These are phyloP conservation scores for Cryphonectria naterciae DNA, from an alignment of 2,329 filamentous ascomycete species.

Conservation along the genomic window DNA sequence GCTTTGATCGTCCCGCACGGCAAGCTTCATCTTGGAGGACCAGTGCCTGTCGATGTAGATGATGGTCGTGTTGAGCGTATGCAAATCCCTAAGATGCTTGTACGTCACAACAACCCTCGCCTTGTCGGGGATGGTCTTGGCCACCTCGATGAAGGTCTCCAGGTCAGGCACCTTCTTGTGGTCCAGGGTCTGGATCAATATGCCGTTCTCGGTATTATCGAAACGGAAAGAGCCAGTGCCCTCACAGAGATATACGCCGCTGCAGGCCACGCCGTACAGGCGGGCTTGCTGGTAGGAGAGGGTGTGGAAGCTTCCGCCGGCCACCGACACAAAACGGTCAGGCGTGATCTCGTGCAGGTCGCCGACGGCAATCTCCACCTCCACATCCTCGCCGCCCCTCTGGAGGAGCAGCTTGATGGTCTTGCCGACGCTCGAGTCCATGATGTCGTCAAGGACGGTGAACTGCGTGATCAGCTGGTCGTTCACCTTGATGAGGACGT, in stretches of 20 bases:
- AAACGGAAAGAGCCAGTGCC: conserved; percentile 89
- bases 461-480: conserved; percentile 92
- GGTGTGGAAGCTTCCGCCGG: conserved; percentile 92
- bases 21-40: conserved; percentile 92
- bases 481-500: conserved; percentile 92
- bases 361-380: conserved; percentile 82
- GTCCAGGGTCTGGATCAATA: conserved; percentile 91
- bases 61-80: conserved; percentile 91
- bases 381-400: conserved; percentile 83
- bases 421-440: conserved; percentile 83
- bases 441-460: conserved; percentile 84
- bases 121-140: conserved; percentile 81
- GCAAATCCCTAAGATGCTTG: conserved; percentile 87
- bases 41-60: conserved; percentile 94
- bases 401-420: conserved; percentile 83
- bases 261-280: conserved; percentile 87
- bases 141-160: conserved; percentile 85
- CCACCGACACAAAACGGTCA: conserved; percentile 91
- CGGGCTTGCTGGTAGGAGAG: conserved; percentile 98
- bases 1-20: conserved; percentile 84
- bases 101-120: conserved; percentile 92
- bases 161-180: conserved; percentile 89
- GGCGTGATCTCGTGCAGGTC: conserved; percentile 95
- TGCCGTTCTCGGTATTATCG: conserved; percentile 70
- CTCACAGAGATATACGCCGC: conserved; percentile 94